phyloP scores from a whole-genome alignment of 2,329 filamentous ascomycete genomes.

The Aaosphaeria pasadenensis region DNA sequence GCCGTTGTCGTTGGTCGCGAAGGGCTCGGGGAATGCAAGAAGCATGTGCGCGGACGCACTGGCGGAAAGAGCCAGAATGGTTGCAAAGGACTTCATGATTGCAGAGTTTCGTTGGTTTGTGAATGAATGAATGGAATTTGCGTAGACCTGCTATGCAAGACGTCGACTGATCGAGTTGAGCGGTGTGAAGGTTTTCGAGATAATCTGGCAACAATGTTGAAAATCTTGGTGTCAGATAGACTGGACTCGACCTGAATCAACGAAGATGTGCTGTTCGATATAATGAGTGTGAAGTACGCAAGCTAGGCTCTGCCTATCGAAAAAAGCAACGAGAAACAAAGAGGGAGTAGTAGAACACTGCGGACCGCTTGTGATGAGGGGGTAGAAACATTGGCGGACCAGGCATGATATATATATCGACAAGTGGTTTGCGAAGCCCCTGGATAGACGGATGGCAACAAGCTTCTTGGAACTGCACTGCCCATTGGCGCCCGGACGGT shows the following conservation, averaged over 20 bases:
- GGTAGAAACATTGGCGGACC: slow-evolving; percentile 15
- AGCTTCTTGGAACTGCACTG: slow-evolving; percentile 4
- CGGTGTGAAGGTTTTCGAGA: not conserved
- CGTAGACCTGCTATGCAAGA: slow-evolving; percentile 39
- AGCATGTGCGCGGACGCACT: slow-evolving; percentile 71
- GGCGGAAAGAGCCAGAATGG: slow-evolving; percentile 55
- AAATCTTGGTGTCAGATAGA: not conserved
- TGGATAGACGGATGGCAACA: slow-evolving; percentile 5
- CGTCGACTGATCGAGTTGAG: slow-evolving; percentile 4
- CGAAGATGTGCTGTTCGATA: not conserved
- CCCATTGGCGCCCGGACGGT: not conserved
- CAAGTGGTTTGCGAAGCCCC: slow-evolving; percentile 9
- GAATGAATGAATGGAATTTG: slow-evolving; percentile 24
- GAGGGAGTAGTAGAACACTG: slow-evolving; percentile 16
- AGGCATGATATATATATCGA: slow-evolving; percentile 19
- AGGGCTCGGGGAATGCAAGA: slow-evolving; percentile 68
- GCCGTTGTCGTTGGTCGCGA: slow-evolving; percentile 55
- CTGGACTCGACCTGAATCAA: not conserved
- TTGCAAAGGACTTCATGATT: slow-evolving; percentile 47
- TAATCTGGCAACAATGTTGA: not conserved
- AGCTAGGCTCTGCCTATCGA: slow-evolving; percentile 31
- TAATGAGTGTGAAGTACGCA: not conserved
- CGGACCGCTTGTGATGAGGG: slow-evolving; percentile 18
- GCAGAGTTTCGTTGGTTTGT: slow-evolving; percentile 7
- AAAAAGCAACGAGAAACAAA: slow-evolving; percentile 19